Percentiles rank a stretch among this genome's conserved stretches.
These are phyloP conservation scores for Kodamaea hsintzibuensis DNA, from an alignment of 805 yeast species.

Conservation along the genomic window DNA sequence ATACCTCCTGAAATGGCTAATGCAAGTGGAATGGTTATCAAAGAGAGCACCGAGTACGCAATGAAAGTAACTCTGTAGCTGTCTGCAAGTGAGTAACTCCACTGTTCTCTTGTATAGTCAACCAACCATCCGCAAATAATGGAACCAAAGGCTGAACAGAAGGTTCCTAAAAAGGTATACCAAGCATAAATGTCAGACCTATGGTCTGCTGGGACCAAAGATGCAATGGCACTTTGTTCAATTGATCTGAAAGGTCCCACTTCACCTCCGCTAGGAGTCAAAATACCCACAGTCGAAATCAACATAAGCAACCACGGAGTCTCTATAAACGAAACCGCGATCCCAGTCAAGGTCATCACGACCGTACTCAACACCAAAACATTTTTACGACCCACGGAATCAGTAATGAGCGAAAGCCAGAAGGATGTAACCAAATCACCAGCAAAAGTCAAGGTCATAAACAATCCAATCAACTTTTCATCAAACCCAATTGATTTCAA, in stretches of 20 bases:
- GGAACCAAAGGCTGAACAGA: conserved; percentile 50
- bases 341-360: conserved; percentile 45
- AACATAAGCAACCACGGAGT: conserved; percentile 35
- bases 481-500: conserved; percentile 42
- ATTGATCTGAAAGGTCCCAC: conserved; percentile 59
- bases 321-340: conserved; percentile 34
- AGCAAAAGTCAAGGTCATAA: conserved; percentile 46
- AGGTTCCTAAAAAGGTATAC: conserved; percentile 52
- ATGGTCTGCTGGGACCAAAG: conserved; percentile 39
- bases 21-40: conserved; percentile 19
- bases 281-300: conserved; percentile 49
- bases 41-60: conserved; percentile 23
- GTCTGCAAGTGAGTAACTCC: conserved; percentile 20
- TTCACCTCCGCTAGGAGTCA: conserved; percentile 60
- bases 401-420: conserved; percentile 46
- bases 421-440: conserved; percentile 56
- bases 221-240: conserved; percentile 56
- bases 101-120: conserved; percentile 13
- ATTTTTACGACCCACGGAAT: conserved; percentile 46
- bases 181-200: conserved; percentile 59
- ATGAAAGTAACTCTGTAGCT: conserved; percentile 34
- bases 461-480: conserved; percentile 48
- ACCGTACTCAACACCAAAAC: conserved; percentile 41
- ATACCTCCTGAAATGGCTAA: conserved; percentile 17
- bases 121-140: conserved; percentile 37